phyloP scores from a whole-genome alignment of 805 yeast species.

The Pichia membranifaciens region DNA sequence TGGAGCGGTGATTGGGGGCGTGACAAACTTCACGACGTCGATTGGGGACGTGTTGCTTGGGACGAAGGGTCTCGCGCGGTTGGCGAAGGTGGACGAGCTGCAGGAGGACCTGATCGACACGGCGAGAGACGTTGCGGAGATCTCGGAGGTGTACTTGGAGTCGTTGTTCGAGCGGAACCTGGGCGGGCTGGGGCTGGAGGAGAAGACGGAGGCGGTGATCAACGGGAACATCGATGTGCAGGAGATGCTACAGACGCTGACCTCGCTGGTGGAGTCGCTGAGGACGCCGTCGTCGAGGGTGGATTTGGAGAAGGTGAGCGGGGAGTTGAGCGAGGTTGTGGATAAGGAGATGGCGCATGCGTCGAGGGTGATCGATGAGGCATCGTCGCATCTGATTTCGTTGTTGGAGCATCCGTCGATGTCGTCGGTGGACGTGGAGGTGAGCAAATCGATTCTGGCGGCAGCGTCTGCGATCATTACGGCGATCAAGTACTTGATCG shows the following conservation, averaged over 20 bases:
- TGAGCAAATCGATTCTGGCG: conserved; percentile 68
- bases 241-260: conserved; percentile 55
- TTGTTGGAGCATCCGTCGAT: conserved; percentile 50
- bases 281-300: conserved; percentile 29
- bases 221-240: conserved; percentile 72
- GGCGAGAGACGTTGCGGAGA: conserved; percentile 54
- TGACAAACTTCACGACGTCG: conserved; percentile 57
- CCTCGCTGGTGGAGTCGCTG: conserved; percentile 50
- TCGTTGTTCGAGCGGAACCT: conserved; percentile 51
- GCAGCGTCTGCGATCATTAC: conserved; percentile 78
- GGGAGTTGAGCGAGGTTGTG: conserved; percentile 64
- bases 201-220: conserved; percentile 70
- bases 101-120: conserved; percentile 44
- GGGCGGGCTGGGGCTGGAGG: conserved; percentile 49
- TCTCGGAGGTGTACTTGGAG: conserved; percentile 56
- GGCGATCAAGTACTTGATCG: conserved; percentile 65
- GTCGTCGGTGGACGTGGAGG: conserved; percentile 53
- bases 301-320: conserved; percentile 26
- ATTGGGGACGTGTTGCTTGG: conserved; percentile 58
- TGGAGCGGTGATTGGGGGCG: conserved; percentile 52
- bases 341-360: conserved; percentile 70
- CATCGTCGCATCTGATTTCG: conserved; percentile 52
- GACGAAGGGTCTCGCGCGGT: conserved; percentile 62
- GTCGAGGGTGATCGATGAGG: conserved; percentile 61
- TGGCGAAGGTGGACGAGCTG: conserved; percentile 43